A percentile compares a stretch with the other conserved stretches of the same genome.
Evolutionary conservation across 2,329 filamentous ascomycete genomes (phyloP).

Genomic region (Amauroascus verrucosus): DNA sequence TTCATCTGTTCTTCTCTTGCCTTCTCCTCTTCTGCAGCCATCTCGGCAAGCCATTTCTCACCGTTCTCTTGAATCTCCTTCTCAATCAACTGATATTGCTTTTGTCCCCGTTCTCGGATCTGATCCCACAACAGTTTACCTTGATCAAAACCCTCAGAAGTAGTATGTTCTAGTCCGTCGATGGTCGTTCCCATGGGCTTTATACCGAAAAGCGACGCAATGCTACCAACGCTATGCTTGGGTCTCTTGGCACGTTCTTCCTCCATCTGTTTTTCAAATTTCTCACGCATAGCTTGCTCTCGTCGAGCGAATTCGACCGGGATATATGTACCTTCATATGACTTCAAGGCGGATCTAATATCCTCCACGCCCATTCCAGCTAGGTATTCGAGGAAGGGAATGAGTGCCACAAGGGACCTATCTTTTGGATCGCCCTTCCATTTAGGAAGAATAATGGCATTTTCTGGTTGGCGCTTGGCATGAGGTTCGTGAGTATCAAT

Average conservation of each 20-base stretch:
- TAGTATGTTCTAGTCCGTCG: conserved; percentile 54
- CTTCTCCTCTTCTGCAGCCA: conserved; percentile 79
- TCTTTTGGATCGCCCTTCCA: conserved; percentile 80
- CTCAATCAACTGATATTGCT: conserved; percentile 80
- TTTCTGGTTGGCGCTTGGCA: conserved; percentile 85
- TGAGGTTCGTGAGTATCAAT: conserved; percentile 78
- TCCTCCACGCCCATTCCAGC: conserved; percentile 87
- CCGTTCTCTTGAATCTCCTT: conserved; percentile 87
- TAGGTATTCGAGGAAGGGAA: conserved; percentile 95
- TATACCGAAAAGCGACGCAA: conserved; percentile 66
- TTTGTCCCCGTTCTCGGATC: conserved; percentile 80
- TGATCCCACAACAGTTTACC: conserved; percentile 97
- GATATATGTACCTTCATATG: conserved; percentile 81
- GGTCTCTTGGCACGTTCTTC: conserved; percentile 56
- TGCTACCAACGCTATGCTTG: conserved; percentile 52
- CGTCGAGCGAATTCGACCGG: conserved; percentile 80
- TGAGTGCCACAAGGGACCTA: conserved; percentile 74
- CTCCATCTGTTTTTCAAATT: conserved; percentile 69
- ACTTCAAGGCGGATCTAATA: conserved; percentile 74
- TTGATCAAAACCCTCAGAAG: conserved; percentile 68
- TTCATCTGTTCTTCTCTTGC: conserved; percentile 82
- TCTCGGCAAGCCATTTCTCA: conserved; percentile 91
- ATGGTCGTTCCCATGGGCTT: conserved; percentile 50
- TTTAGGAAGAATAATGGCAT: conserved; percentile 81
- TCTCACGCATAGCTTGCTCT: conserved; percentile 72